These are phyloP conservation scores for Aspergillus bridgeri DNA, from an alignment of 495 filamentous ascomycete species.

Conservation along the genomic window DNA sequence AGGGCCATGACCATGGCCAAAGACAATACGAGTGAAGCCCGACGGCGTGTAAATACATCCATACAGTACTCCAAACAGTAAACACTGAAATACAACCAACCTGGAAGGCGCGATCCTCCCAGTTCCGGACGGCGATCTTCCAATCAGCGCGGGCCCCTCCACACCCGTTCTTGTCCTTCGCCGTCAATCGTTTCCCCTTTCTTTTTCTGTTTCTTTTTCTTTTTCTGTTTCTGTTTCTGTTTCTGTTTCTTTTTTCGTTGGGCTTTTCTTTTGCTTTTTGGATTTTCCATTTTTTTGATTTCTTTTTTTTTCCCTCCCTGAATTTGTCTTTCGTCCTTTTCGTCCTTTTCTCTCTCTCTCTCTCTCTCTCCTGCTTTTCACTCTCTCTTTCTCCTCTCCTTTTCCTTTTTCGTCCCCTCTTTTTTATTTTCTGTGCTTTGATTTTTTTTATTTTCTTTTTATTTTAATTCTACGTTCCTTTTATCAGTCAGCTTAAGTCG, in stretches of 20 bases:
- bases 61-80: conserved; percentile 8
- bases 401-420: conserved; percentile 22
- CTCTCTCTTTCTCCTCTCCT: conserved; percentile 18
- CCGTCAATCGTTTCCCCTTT: conserved; percentile 18
- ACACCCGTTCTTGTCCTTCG: conserved; percentile 12
- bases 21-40: conserved; percentile 3
- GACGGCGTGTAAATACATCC: conserved; percentile 6
- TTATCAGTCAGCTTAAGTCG: conserved; percentile 21
- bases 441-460: conserved; percentile 16
- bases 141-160: conserved; percentile 16
- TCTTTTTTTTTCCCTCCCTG: conserved; percentile 15
- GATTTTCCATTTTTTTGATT: conserved; percentile 6
- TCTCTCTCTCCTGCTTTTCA: conserved; percentile 23
- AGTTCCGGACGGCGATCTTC: conserved; percentile 23
- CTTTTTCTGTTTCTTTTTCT: conserved; percentile 10
- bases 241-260: conserved; percentile 10
- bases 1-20: background rate
- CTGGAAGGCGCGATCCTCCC: conserved; percentile 16
- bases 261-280: conserved; percentile 10
- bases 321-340: conserved; percentile 16
- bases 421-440: conserved; percentile 11
- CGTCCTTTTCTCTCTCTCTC: conserved; percentile 15
- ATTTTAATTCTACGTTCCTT: conserved; percentile 14
- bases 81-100: conserved; percentile 12
- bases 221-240: conserved; percentile 8